Conservation (phyloP, 2,329 filamentous ascomycete genomes). For the Coleophoma crateriformis region DNA sequence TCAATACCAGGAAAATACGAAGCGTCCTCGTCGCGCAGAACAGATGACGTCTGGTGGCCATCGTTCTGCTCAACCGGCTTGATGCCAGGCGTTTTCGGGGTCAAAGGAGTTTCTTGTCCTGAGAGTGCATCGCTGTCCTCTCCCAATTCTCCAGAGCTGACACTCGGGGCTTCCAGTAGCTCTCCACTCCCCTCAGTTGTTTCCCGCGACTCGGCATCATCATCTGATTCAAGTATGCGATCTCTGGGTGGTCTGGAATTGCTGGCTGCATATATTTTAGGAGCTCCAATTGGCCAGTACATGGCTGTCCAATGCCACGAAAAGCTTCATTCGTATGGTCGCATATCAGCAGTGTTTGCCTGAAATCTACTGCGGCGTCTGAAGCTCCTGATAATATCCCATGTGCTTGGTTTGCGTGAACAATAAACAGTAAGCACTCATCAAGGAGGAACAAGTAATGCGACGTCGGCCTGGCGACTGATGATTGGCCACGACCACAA, state of each 20-base stretch:
- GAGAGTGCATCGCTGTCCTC: constrained; percentile 15
- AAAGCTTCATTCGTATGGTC: constrained; percentile 26
- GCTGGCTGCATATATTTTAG: constrained; percentile 75
- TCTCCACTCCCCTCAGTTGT: constrained; percentile 29
- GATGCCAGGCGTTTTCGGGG: constrained; percentile 52
- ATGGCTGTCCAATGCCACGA: constrained; percentile 44
- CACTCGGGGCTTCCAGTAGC: constrained; percentile 19
- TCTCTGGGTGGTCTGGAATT: constrained; percentile 51
- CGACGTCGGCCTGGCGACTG: too few species aligned
- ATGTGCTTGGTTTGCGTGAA: too few species aligned
- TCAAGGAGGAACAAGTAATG: too few species aligned
- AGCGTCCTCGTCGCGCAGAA: constrained; percentile 7
- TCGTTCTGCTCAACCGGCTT: constrained; percentile 51
- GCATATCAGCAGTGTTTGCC: constrained; percentile 22
- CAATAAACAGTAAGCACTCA: too few species aligned
- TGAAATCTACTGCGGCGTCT: neutral
- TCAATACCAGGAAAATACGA: constrained; percentile 5
- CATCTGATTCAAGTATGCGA: constrained; percentile 49
- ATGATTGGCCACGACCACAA: too few species aligned
- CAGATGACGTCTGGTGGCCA: constrained; percentile 23
- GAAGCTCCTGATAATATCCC: neutral
- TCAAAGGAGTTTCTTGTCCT: constrained; percentile 39
- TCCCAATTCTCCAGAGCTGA: constrained; percentile 17
- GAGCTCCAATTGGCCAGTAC: constrained; percentile 89
- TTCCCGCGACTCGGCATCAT: constrained; percentile 46